Evolutionary conservation across 2,329 filamentous ascomycete genomes (phyloP), one percentile per base, ranked within the genome.

Genomic region (Fusarium equiseti): DNA sequence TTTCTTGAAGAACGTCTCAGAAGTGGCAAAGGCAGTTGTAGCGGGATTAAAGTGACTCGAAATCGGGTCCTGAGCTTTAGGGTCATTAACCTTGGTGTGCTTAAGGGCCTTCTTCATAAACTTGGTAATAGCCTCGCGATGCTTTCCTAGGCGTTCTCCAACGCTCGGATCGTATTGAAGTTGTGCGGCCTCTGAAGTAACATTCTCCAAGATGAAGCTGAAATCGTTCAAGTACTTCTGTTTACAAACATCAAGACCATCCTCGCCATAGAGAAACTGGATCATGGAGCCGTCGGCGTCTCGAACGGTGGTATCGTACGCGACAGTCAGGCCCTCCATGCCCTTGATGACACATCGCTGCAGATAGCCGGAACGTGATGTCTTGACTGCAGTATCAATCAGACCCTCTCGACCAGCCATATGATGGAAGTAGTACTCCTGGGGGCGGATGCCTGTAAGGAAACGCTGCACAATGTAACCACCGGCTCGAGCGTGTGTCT

Each of bases 351-450:
- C 87, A 86, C 96, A 99, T 78, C 97, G 88, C 79, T 99, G 96
- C 54, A 99, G 85, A 78, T 99, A 99, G 66, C 96, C 97, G 29
- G 96, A 98, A 77, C 96, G 91, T 12, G 95, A 97, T 3, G 96
- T 99, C 83, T 99, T 99, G 80, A 99, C 96, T 70, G 96, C 96
- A 22, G 96, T 99, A 87, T 99, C 96, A 78, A 99, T 99, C 72
- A 99, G 85, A 85, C 96, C 96, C 86, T 99, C 97, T 83, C 96
- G 90, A 75, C 97, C 97, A 77, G 95, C 96, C 97, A 99, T 99
- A 81, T 97, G 94, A 88, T 99, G 96, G 85, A 99, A 99, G 80
- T 95, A 99, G 81, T 98, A 99, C 79, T 99, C 97, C 77, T 99
- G 96, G 7, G 96, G 96, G 58, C 95, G 90, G 67, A 99, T 96